A percentile compares a stretch with the other conserved stretches of the same genome.
phyloP scores from a whole-genome alignment of 208 protist species.

The Balamuthia mandrillaris region DNA sequence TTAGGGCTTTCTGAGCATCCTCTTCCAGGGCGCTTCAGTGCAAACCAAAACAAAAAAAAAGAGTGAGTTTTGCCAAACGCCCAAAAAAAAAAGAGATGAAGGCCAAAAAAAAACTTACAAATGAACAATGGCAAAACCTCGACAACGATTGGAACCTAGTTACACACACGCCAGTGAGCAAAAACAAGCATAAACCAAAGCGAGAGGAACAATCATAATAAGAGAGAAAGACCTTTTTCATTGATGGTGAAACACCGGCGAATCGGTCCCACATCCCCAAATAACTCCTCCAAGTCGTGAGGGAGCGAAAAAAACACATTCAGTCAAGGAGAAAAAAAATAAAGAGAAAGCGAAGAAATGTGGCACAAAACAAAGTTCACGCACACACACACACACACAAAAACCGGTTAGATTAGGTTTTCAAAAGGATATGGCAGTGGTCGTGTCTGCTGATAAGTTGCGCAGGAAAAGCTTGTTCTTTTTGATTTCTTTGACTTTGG shows the following conservation, averaged over 20 bases:
- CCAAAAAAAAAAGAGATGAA: no score
- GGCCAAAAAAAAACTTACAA: neutral
- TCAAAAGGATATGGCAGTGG: neutral
- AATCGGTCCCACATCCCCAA: constrained; percentile 19
- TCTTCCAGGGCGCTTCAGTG: neutral
- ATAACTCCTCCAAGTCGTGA: neutral
- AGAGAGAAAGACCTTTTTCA: neutral
- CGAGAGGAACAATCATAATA: no score
- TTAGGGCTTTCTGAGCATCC: neutral
- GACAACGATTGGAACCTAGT: no score
- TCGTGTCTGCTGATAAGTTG: neutral
- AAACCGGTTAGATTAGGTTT: neutral
- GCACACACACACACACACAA: neutral
- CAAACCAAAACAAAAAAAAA: no score
- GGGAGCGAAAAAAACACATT: neutral
- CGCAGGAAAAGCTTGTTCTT: neutral
- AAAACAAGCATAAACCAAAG: no score
- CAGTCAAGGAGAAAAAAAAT: neutral
- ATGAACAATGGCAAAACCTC: neutral
- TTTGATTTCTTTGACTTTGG: neutral
- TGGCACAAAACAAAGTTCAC: no score
- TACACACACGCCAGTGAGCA: no score
- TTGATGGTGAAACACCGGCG: neutral
- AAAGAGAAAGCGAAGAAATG: neutral
- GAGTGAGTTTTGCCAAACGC: no score